A percentile compares a stretch with the other conserved stretches of the same genome.
These are phyloP conservation scores for Escallonia rubra DNA, from an alignment of 129 eudicot species.

Conservation along the genomic window DNA sequence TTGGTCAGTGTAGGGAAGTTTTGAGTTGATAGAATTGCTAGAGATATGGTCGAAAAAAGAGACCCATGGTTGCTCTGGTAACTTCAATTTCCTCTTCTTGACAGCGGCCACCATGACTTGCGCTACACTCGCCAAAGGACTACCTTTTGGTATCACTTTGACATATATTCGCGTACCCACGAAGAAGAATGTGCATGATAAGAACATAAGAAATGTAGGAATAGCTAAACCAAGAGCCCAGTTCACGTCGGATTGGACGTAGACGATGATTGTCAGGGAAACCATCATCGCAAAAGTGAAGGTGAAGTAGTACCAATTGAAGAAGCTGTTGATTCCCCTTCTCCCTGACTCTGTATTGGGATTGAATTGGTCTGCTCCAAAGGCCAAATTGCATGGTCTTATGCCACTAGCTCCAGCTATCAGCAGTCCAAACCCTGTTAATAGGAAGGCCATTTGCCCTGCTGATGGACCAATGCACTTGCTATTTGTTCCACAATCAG, in stretches of 20 bases:
- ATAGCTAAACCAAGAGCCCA: conserved; percentile 52
- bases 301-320: conserved; percentile 59
- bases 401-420: conserved; percentile 46
- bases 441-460: conserved; percentile 40
- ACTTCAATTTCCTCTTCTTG: conserved; percentile 32
- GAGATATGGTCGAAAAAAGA: conserved; percentile 29
- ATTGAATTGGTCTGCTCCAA: conserved; percentile 52
- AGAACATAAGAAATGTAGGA: conserved; percentile 42
- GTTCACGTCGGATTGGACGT: conserved; percentile 35
- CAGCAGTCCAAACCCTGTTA: conserved; percentile 24
- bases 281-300: conserved; percentile 49
- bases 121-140: conserved; percentile 35
- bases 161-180: conserved; percentile 41
- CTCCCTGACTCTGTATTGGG: conserved; percentile 46
- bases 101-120: conserved; percentile 38
- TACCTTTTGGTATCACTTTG: conserved; percentile 35
- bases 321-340: conserved; percentile 46
- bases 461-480: conserved; percentile 37
- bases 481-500: conserved; percentile 21
- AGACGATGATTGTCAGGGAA: conserved; percentile 40
- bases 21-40: conserved; percentile 34
- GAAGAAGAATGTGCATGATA: conserved; percentile 37
- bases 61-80: conserved; percentile 29
- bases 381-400: conserved; percentile 53
- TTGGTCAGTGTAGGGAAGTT: conserved; percentile 43